Conservation (phyloP, 106 monocot genomes). For the Allium cepa region DNA sequence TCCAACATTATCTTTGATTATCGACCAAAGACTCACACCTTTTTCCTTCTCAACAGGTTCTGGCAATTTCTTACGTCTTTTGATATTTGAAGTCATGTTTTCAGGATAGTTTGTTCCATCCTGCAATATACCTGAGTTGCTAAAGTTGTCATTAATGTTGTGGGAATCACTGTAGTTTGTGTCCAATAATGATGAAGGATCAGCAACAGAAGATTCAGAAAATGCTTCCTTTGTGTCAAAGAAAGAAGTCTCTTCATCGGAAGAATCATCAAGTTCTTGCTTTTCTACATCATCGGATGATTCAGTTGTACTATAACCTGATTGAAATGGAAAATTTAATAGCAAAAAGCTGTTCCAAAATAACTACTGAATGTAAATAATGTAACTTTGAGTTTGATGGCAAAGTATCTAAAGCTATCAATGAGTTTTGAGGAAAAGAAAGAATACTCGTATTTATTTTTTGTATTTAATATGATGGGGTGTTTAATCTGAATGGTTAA, state of each 20-base stretch:
- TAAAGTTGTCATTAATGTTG: constrained; percentile 1
- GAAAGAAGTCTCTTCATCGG: constrained; percentile 62
- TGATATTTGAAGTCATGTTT: constrained; percentile 16
- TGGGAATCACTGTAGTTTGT: constrained; percentile 1
- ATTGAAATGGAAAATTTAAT: neutral
- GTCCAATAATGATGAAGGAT: neutral
- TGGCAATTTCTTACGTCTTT: constrained; percentile 67
- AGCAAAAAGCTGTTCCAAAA: too few relatives aligned
- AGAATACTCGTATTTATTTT: neutral
- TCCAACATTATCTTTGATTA: constrained; percentile 94
- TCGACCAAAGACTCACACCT: constrained; percentile 88
- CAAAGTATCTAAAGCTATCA: neutral
- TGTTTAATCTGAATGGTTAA: neutral
- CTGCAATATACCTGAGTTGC: neutral
- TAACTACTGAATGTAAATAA: neutral
- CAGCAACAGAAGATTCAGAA: constrained; percentile 20
- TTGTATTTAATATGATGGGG: neutral
- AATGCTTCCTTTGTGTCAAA: constrained; percentile 70
- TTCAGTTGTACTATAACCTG: constrained; percentile 93
- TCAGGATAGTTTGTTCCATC: constrained; percentile 4
- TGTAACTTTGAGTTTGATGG: neutral
- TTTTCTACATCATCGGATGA: constrained; percentile 93
- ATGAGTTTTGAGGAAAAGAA: neutral
- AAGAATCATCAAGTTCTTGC: constrained; percentile 69
- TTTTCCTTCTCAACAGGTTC: constrained; percentile 77